A percentile compares a stretch with the other conserved stretches of the same genome.
Conservation (phyloP, 495 filamentous ascomycete genomes). For the Aspergillus bertholletiae region DNA sequence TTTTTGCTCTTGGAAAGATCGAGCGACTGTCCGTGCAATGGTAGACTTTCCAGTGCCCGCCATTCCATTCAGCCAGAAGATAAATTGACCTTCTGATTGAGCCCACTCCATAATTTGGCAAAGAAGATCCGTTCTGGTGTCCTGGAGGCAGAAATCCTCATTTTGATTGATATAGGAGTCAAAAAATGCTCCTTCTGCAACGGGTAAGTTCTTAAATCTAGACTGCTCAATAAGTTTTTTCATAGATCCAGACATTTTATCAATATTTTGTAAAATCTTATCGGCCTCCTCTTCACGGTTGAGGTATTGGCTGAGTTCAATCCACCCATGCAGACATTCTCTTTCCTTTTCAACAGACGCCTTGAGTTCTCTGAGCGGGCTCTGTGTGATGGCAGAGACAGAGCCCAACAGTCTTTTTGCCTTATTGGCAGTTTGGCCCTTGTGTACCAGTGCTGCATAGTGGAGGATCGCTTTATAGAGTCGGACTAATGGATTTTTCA, state of each 20-base stretch:
- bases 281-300: background rate
- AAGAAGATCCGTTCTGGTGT: background rate
- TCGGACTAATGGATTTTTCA: background rate
- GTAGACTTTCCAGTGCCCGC: too few relatives aligned
- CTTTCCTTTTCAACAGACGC: slow-evolving; percentile 4
- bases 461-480: slow-evolving; percentile 1
- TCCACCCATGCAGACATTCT: background rate
- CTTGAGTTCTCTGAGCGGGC: background rate
- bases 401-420: background rate
- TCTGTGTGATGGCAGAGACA: background rate
- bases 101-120: background rate
- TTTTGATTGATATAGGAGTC: background rate
- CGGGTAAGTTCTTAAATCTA: slow-evolving; percentile 1
- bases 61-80: background rate
- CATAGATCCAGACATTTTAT: background rate
- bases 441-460: background rate
- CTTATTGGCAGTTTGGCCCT: background rate
- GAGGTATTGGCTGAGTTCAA: background rate
- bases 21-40: background rate
- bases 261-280: background rate
- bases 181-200: slow-evolving; percentile 1
- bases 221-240: background rate
- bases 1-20: background rate
- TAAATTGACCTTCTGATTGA: too few relatives aligned
- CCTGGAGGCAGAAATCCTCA: background rate